Percentiles rank a stretch among this genome's conserved stretches.
Evolutionary conservation across 2,329 filamentous ascomycete genomes (phyloP).

Genomic region (Pseudogymnoascus sp.): DNA sequence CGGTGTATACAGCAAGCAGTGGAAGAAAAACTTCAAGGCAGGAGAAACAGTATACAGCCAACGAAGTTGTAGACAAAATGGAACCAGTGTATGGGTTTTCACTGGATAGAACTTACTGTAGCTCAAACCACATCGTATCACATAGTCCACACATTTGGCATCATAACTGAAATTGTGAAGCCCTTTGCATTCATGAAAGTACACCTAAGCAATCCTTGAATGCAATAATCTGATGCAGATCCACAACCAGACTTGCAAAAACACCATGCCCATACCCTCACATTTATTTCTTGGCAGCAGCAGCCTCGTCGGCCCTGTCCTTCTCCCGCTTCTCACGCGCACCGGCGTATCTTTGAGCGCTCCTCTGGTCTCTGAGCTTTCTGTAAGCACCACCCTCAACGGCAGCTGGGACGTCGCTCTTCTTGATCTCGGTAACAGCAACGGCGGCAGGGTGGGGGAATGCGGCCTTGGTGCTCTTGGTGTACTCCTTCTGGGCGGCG

Average conservation of each 20-base stretch:
- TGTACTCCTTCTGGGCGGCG: conserved; percentile 51
- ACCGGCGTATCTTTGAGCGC: conserved; percentile 73
- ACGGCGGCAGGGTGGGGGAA: conserved; percentile 67
- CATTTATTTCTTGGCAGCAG: conserved; percentile 71
- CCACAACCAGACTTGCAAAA: conserved; percentile 24
- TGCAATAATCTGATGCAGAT: conserved; percentile 25
- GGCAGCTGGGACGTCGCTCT: conserved; percentile 68
- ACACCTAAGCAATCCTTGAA: conserved; percentile 29
- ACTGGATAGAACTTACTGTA: background rate
- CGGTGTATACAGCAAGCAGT: background rate
- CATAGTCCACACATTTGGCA: background rate
- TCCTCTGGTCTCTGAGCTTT: conserved; percentile 75
- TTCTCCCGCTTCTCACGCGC: conserved; percentile 86
- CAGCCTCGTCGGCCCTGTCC: conserved; percentile 77
- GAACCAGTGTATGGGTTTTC: background rate
- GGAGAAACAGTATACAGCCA: background rate
- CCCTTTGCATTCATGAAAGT: conserved; percentile 31
- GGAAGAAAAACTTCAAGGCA: background rate
- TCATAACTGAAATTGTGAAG: conserved; percentile 11
- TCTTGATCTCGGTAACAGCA: conserved; percentile 66
- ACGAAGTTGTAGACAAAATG: background rate
- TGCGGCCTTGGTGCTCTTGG: conserved; percentile 45
- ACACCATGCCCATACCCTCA: conserved; percentile 24
- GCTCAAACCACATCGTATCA: background rate
- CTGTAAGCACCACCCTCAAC: conserved; percentile 78